Evolutionary conservation across 345 rosid genomes (phyloP).

Genomic region (Salix suchowensis): DNA sequence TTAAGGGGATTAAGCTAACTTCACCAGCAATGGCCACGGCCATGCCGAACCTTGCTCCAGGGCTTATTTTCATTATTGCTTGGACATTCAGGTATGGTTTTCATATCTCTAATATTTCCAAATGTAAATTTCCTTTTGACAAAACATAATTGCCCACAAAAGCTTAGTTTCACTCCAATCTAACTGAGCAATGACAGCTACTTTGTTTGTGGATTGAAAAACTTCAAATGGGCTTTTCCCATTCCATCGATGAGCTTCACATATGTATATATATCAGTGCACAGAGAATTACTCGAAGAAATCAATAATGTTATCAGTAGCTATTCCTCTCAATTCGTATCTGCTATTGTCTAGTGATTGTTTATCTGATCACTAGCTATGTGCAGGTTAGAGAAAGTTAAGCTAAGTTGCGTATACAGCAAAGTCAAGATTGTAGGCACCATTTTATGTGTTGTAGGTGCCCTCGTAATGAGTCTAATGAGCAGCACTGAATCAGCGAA

Average conservation of each 20-base stretch:
- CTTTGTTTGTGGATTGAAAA: background rate
- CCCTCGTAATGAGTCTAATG: conserved; percentile 74
- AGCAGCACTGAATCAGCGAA: conserved; percentile 43
- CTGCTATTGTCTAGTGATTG: background rate
- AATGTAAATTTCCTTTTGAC: background rate
- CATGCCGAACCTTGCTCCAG: conserved; percentile 95
- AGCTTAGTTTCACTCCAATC: background rate
- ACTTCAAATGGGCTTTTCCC: background rate
- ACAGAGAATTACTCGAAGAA: background rate
- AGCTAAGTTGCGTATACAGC: conserved; percentile 58
- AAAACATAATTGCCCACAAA: background rate
- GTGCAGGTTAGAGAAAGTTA: conserved; percentile 80
- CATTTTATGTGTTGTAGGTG: conserved; percentile 68
- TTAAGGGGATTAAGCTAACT: conserved; percentile 73
- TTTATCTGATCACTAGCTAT: too few species aligned
- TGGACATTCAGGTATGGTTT: conserved; percentile 62
- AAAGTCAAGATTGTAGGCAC: conserved; percentile 80
- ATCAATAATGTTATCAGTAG: too few species aligned
- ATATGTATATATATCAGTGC: too few species aligned
- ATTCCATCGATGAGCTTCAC: background rate
- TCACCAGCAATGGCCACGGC: conserved; percentile 95
- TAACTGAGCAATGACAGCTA: background rate
- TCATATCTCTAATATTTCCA: background rate
- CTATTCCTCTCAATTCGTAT: background rate
- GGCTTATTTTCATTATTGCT: conserved; percentile 76